These are phyloP conservation scores for Nicotiana tabacum DNA, from an alignment of 257 asterid species.

Conservation along the genomic window DNA sequence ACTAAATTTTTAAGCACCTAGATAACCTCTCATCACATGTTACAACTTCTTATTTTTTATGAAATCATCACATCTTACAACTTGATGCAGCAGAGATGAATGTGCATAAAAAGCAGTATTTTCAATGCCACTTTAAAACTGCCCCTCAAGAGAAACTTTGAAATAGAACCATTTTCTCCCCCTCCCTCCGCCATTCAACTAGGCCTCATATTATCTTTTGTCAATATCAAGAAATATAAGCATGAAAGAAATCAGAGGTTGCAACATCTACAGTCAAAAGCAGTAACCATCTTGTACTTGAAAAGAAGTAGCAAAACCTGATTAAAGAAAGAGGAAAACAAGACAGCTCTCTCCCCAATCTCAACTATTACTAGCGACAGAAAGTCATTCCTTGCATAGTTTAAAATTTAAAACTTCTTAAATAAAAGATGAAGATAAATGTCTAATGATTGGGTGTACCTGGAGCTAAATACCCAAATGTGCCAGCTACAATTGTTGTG, in stretches of 20 bases:
- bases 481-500: slow-evolving; percentile 96
- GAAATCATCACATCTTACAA: background rate
- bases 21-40: slow-evolving; percentile 4
- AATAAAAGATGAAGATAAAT: background rate
- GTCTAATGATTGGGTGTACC: slow-evolving; percentile 36
- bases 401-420: background rate
- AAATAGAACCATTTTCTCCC: background rate
- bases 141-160: background rate
- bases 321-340: background rate
- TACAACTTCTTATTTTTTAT: background rate
- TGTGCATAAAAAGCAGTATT: background rate
- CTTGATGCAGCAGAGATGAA: background rate
- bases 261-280: background rate
- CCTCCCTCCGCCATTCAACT: background rate
- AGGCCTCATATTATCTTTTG: background rate
- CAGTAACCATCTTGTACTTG: background rate
- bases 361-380: background rate
- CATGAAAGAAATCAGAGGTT: background rate
- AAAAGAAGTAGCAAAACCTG: background rate
- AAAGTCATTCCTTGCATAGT: background rate
- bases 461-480: slow-evolving; percentile 96
- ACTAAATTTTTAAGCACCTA: background rate
- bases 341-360: background rate
- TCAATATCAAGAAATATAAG: background rate
- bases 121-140: background rate